phyloP scores from a whole-genome alignment of 2,329 filamentous ascomycete species.

The Sphaerulina vaccinii region DNA sequence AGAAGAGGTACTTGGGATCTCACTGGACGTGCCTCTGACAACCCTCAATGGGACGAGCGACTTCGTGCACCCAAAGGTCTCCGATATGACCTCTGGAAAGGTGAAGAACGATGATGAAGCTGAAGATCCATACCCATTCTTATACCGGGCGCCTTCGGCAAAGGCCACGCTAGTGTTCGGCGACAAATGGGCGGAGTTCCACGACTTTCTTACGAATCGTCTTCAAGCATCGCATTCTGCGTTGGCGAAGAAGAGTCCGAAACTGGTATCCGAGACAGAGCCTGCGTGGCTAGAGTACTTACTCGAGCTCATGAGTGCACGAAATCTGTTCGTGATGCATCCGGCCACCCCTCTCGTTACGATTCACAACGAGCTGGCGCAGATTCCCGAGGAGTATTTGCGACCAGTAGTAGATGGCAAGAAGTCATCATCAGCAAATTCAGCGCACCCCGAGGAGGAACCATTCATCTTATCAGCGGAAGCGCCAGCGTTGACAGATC shows the following conservation, averaged over 20 bases:
- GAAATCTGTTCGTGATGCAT: conserved; percentile 78
- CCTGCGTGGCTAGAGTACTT: conserved; percentile 78
- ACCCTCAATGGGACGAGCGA: conserved; percentile 60
- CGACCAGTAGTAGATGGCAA: conserved; percentile 6
- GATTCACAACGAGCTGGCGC: conserved; percentile 73
- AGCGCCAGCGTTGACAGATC: conserved; percentile 22
- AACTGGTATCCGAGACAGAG: conserved; percentile 64
- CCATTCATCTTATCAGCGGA: conserved; percentile 39
- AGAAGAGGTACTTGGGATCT: conserved; percentile 69
- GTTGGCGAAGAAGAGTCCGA: conserved; percentile 39
- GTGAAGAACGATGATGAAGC: conserved; percentile 31
- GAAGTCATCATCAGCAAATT: conserved; percentile 4
- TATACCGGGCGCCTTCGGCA: conserved; percentile 82
- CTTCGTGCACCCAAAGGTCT: conserved; percentile 51
- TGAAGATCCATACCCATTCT: conserved; percentile 58
- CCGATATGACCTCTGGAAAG: conserved; percentile 39
- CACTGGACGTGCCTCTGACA: conserved; percentile 69
- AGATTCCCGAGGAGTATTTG: conserved; percentile 66
- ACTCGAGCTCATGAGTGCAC: conserved; percentile 70
- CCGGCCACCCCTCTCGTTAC: conserved; percentile 67
- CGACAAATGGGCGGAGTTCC: conserved; percentile 81
- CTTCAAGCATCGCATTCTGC: conserved; percentile 31
- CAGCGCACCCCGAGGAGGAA: conserved; percentile 27
- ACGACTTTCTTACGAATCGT: conserved; percentile 71
- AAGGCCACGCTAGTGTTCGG: conserved; percentile 81